Base-by-base conservation (phyloP, 2,329 filamentous ascomycete genomes). In the Paraconiothyrium brasiliense region DNA sequence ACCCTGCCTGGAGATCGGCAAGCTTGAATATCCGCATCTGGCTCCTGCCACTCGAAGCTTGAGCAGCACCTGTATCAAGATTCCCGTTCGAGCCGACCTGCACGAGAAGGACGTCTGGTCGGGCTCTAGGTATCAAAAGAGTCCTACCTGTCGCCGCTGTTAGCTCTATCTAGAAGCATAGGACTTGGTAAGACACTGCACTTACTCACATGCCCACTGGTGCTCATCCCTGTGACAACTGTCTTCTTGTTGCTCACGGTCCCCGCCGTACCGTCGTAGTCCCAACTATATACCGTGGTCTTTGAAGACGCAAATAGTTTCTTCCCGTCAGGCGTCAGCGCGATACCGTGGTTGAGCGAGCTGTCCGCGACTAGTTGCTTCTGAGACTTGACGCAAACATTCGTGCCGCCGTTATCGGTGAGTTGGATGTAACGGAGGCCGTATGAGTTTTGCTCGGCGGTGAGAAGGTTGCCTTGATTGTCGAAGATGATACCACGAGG, bases 1-100 rank as follows among this genome's bases (percentile, higher is more conserved):
- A 35, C 66, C 65, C 59, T 14, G 60, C 49, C 16, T 59, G 65
- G 34, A 69, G 35, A 47, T 81, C 76, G 41, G 71, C 78, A 55
- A 86, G 75, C 62, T 84, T 81, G 73, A 86, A 87, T 44, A 84
- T 84, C 60, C 87, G 87, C 66, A 92, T 83, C 71, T 90, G 88
- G 32, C 86, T 86, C 64, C 85, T 83, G 4, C 89, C 90, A 0
- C 83, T 84, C 4, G 70, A 72, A 35, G 84, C 70, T 56, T 85
- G 73, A 8, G 75, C 76, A 1, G 89, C 83, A 3, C 77, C 35
- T 60, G 70, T 47, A 72, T 92, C 90, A 44, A 89, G 80, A 71
- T 92, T 91, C 32, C 78, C 78, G 34, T 82, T 79, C 67, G 85
- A 89, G 49, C 90, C 89, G 58, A 87, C 84, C n/a, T 85, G 89